Base-by-base conservation (phyloP, 305 asterid genomes). In the Fraxinus dipetala region DNA sequence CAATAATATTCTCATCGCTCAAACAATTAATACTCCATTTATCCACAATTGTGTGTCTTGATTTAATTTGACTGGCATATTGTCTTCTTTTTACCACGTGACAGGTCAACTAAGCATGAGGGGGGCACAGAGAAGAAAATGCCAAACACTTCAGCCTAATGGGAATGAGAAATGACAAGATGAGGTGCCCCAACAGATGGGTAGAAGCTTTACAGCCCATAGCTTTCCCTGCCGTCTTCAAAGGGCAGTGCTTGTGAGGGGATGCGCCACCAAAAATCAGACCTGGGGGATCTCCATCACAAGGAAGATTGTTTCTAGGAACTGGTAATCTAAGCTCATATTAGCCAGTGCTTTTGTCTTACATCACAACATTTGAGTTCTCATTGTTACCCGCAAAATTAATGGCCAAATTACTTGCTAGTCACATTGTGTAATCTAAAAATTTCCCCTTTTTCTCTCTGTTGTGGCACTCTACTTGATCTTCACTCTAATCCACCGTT, bases 281-380 rank as follows among this genome's bases (percentile, higher is more conserved):
- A 24, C 26, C 56, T 18, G 5, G 61, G 65, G 75, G 63, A 59
- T 32, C 75, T 61, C 75, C 74, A 35, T 63, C 75, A 59, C 81
- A 63, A 63, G 63, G 63, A 36, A 35, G 36, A 67, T 65, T 36
- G 28, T 65, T 26, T 14, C n/a, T 9, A 38, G 61, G 59, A 79
- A 63, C 14, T 36, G 40, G 76, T 35, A 36, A 36, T 79, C 76
- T 65, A 79, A 79, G 38, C n/a, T 69, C 40, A 13, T 14, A 69
- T 69, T 28, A 30, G 36, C 22, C 40, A 13, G 38, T 69, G 72
- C 24, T 69, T 69, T 69, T 8, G 32, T 26, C 31, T 13, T 69
- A 40, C 75, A 69, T 28, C 34, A 69, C 40, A 28, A 69, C 24
- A 30, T 69, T 69, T 28, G 22, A 69, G 73, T 65, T 24, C 32